Percentiles rank a stretch among this genome's conserved stretches.
These are phyloP conservation scores for Candida manassasensis DNA, from an alignment of 805 yeast genomes.

Conservation along the genomic window DNA sequence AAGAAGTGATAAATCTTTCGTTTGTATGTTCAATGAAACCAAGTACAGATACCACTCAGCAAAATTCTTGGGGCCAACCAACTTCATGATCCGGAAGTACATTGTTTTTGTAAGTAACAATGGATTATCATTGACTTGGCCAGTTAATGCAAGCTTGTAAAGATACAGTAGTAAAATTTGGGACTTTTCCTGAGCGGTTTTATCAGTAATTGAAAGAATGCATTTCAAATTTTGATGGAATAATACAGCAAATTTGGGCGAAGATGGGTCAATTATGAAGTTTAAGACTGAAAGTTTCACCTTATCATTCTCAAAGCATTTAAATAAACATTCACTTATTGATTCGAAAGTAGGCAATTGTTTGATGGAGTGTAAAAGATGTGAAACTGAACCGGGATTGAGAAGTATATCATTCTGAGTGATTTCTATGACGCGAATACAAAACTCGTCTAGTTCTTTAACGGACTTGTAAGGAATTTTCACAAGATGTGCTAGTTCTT, in stretches of 20 bases:
- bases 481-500: conserved; percentile 23
- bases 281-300: conserved; percentile 24
- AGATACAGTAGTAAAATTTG: conserved; percentile 23
- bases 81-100: conserved; percentile 15
- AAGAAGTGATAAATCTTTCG: conserved; percentile 14
- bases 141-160: conserved; percentile 19
- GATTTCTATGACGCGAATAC: conserved; percentile 25
- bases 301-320: conserved; percentile 15
- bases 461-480: conserved; percentile 18
- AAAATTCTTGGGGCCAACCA: conserved; percentile 14
- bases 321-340: conserved; percentile 13
- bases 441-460: conserved; percentile 25
- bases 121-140: conserved; percentile 18
- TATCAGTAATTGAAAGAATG: conserved; percentile 11
- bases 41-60: conserved; percentile 25
- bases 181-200: conserved; percentile 11
- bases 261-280: conserved; percentile 21
- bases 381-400: conserved; percentile 20
- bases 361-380: conserved; percentile 13
- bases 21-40: conserved; percentile 29
- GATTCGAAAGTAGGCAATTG: conserved; percentile 3
- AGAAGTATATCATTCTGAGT: conserved; percentile 24
- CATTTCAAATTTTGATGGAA: conserved; percentile 15
- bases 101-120: conserved; percentile 14
- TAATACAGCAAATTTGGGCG: conserved; percentile 12